phyloP scores from a whole-genome alignment of 129 eudicot genomes.

The Flaveria trinervia region DNA sequence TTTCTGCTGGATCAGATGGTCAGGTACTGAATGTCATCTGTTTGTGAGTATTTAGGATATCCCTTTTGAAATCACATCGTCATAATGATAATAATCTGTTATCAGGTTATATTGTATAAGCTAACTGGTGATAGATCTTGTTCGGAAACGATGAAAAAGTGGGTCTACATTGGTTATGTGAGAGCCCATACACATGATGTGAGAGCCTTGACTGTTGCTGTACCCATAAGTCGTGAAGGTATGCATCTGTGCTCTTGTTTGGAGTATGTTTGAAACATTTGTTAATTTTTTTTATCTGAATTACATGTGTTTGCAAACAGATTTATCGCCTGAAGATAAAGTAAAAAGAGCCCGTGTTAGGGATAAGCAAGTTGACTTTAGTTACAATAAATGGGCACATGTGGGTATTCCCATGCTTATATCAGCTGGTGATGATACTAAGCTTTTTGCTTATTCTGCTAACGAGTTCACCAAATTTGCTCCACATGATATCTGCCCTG shows the following conservation, averaged over 20 bases:
- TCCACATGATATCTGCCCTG: conserved; percentile 93
- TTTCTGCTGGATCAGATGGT: conserved; percentile 96
- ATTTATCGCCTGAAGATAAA: conserved; percentile 54
- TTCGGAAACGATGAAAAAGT: conserved; percentile 48
- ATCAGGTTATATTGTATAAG: conserved; percentile 79
- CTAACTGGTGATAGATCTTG: conserved; percentile 39
- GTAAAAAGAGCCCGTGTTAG: conserved; percentile 54
- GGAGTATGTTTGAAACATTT: neutral
- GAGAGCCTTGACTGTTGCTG: conserved; percentile 79
- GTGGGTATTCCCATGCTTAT: conserved; percentile 95
- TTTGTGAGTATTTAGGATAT: neutral
- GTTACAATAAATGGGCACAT: conserved; percentile 96
- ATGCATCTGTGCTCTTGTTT: neutral
- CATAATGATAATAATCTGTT: neutral
- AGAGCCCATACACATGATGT: conserved; percentile 94
- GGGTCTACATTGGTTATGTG: conserved; percentile 79
- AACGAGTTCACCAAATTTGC: conserved; percentile 75
- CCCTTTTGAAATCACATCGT: neutral
- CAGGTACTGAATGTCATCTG: conserved; percentile 50
- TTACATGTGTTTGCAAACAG: conserved; percentile 34
- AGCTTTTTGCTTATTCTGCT: conserved; percentile 88
- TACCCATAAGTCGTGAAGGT: conserved; percentile 86
- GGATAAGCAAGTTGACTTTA: conserved; percentile 53
- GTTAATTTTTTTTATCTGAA: neutral
- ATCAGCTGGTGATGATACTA: conserved; percentile 96